Evolutionary conservation across 2,329 filamentous ascomycete genomes (phyloP).

Genomic region (Chaetomium sp.): DNA sequence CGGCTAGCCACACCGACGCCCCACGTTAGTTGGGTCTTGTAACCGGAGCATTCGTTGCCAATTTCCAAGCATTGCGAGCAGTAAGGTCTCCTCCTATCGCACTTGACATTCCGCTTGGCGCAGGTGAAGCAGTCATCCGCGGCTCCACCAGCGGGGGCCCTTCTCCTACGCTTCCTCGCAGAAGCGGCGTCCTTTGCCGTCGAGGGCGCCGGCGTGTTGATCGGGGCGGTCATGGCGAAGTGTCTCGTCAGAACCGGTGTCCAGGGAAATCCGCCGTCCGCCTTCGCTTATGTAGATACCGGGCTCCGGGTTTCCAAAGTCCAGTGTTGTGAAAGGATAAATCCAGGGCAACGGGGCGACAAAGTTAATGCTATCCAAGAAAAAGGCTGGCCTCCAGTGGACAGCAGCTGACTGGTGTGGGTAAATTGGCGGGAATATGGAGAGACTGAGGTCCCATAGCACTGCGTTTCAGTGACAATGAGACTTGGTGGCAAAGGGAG

Average conservation of each 20-base stretch:
- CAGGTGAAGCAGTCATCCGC: slow-evolving; percentile 96
- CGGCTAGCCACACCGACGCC: slow-evolving; percentile 93
- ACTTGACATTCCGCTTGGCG: slow-evolving; percentile 78
- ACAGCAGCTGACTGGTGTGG: slow-evolving; percentile 44
- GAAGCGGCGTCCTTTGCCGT: slow-evolving; percentile 50
- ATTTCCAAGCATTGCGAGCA: slow-evolving; percentile 92
- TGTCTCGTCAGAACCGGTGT: slow-evolving; percentile 10
- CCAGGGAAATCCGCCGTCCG: slow-evolving; percentile 20
- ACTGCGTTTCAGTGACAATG: slow-evolving; percentile 36
- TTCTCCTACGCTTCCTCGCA: slow-evolving; percentile 75
- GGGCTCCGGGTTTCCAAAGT: slow-evolving; percentile 9
- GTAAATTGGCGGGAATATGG: slow-evolving; percentile 49
- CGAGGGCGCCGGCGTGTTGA: slow-evolving; percentile 44
- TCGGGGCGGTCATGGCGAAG: slow-evolving; percentile 51
- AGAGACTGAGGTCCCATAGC: slow-evolving; percentile 42
- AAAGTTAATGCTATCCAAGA: slow-evolving; percentile 34
- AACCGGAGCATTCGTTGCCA: slow-evolving; percentile 90
- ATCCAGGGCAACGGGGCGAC: slow-evolving; percentile 16
- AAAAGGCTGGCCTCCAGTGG: slow-evolving; percentile 37
- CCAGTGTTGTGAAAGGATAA: slow-evolving; percentile 7
- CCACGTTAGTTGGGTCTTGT: slow-evolving; percentile 97
- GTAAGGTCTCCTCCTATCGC: slow-evolving; percentile 89
- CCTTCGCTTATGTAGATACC: slow-evolving; percentile 7
- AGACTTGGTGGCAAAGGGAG: slow-evolving; percentile 40
- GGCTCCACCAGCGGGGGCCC: slow-evolving; percentile 84